Evolutionary conservation across 192 early-diverging fungal species (phyloP), one percentile per base, ranked within the genome.

Genomic region (Rhizoclosmatium globosum): DNA sequence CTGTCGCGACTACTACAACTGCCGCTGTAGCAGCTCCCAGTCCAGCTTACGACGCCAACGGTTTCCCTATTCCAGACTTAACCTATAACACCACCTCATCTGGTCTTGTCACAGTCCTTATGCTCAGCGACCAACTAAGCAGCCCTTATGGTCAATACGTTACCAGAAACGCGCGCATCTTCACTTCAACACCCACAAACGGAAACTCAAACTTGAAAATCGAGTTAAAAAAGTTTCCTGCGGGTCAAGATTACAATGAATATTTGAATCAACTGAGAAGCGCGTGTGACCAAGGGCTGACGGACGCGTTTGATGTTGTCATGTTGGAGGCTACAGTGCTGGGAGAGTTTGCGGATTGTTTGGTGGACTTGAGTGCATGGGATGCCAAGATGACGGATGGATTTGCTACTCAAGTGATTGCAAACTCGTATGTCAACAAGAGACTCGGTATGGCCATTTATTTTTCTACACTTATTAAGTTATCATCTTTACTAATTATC

Each of bases 351-450:
- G 64, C 67, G 2, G 81, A 86, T 44, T 86, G 85, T 68, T 77
- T 86, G 62, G 39, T 81, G 64, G 83, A 86, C 69, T 47, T 86
- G 48, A 60, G 73, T 60, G 65, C 47, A n/a, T 86, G 82, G 82
- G 78, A 82, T 69, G 45, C 69, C 53, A 60, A 60, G n/a, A 70
- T 78, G 41, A 74, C 45, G 39, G 50, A 39, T 3, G 82, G 77
- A 57, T 83, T 85, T 78, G 66, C 42, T 0, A 47, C 57, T 9
- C 67, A 58, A 1, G 64, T 84, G 13, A 46, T 75, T 23, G n/a
- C 62, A 47, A 81, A 79, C 21, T 81, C 73, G 41, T 60, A 68
- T 7, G 82, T 86, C 3, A 44, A 76, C 39, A 80, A 79, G 15
- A 67, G 85, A 39, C 68, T 86, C 3, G 84, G 84, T 85, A 72